Base-by-base conservation (phyloP, 768 basidiomycete species). In the Hirschioporus abietinus region DNA sequence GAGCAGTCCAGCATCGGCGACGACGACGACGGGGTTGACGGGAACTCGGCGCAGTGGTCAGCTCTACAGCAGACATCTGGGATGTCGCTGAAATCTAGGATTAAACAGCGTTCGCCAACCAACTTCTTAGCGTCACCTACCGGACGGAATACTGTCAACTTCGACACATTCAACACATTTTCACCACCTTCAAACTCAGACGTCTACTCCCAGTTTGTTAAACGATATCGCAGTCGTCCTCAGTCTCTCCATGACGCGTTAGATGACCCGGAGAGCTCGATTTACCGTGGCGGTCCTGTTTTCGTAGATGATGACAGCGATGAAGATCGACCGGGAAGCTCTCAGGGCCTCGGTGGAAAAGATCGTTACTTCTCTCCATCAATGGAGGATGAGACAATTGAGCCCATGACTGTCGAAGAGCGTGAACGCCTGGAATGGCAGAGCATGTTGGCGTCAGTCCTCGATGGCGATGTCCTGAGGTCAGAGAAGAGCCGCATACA, bases 401-500 rank as follows among this genome's bases (percentile, higher is more conserved):
- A 88, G 66, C 88, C 90, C 26, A 84, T 86, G 58, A 89, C 91
- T 1, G 80, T 83, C 64, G 87, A 91, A 71, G 91, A 94, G 73
- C 83, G 86, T 68, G 92, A 95, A 71, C 83, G 96, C 27, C 77
- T 96, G 62, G 95, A 97, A 77, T 99, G 97, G 97, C 95, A 96
- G 76, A 90, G 90, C 20, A 91, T 98, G 88, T 86, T 99, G 35
- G 87, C 93, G 15, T 96, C 95, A 34, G 96, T 99, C 26, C 83
- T 99, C 60, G 87, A 87, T 34, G 96, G 97, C 10, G 96, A 99
- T 72, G 95, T 99, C 12, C 86, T 99, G 69, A 93, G 91, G 75
- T 91, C 93, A 0, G 97, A 99, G 79, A 97, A 95, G 78, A 92
- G 91, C 26, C 87, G 97, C 66, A 95, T 98, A 67, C 91, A 91